These are phyloP conservation scores for Murraya paniculata DNA, from an alignment of 345 rosid genomes.

Conservation along the genomic window DNA sequence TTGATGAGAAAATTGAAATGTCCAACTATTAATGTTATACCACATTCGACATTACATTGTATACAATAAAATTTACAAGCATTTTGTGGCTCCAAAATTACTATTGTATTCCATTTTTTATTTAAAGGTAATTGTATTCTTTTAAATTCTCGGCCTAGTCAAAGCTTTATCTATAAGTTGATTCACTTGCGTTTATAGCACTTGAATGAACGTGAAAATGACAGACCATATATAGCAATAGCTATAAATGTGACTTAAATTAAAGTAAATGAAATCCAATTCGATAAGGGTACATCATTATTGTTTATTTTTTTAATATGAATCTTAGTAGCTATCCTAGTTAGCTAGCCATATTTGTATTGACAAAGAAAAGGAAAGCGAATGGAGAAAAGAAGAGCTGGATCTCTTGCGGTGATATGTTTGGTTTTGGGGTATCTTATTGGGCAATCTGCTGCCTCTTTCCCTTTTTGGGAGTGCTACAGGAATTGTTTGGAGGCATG, in stretches of 20 bases:
- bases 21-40: too few species aligned
- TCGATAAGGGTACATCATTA: too few species aligned
- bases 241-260: neutral
- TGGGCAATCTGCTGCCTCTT: neutral
- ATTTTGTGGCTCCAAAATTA: too few species aligned
- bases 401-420: neutral
- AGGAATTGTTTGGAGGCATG: neutral
- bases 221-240: neutral
- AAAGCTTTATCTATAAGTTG: neutral
- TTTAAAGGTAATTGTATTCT: too few species aligned
- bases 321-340: neutral
- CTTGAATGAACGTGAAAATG: neutral
- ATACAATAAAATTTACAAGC: too few species aligned
- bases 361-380: neutral
- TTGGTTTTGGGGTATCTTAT: neutral
- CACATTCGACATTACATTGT: too few species aligned
- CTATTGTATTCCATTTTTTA: too few species aligned
- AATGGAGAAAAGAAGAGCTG: neutral
- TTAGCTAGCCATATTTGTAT: neutral
- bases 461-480: neutral
- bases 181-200: neutral
- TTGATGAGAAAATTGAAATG: too few species aligned
- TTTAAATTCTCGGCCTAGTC: too few species aligned
- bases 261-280: too few species aligned
- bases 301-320: too few species aligned